Evolutionary conservation across 2,329 filamentous ascomycete genomes (phyloP).

Genomic region (Zasmidium angulare): DNA sequence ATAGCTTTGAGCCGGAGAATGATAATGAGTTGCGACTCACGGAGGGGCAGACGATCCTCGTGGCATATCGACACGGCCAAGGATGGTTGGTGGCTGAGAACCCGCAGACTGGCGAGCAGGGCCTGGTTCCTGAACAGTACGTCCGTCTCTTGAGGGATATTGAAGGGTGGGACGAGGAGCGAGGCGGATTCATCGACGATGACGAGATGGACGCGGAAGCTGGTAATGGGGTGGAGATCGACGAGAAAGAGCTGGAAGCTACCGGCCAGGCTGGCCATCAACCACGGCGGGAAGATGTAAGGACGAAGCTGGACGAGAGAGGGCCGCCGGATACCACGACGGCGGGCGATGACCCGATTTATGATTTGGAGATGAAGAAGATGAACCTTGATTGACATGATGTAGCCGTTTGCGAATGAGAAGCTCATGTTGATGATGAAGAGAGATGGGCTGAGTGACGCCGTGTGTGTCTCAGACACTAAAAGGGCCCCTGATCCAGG

Average conservation of each 20-base stretch:
- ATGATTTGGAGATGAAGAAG: background rate
- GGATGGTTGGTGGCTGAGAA: conserved; percentile 98
- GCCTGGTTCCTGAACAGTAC: conserved; percentile 93
- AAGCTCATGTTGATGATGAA: background rate
- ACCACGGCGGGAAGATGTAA: background rate
- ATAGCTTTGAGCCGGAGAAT: conserved; percentile 92
- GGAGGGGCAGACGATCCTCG: conserved; percentile 94
- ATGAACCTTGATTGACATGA: background rate
- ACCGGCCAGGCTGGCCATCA: background rate
- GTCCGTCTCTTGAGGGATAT: conserved; percentile 90
- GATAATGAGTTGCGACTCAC: conserved; percentile 91
- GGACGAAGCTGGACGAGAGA: background rate
- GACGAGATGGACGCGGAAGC: conserved; percentile 8
- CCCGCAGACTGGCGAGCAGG: conserved; percentile 88
- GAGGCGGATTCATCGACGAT: conserved; percentile 68
- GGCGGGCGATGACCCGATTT: background rate
- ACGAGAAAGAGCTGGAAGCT: conserved; percentile 17
- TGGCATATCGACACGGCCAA: conserved; percentile 93
- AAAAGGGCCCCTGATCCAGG: too few relatives aligned
- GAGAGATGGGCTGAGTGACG: background rate
- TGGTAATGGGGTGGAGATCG: conserved; percentile 4
- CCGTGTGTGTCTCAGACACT: too few relatives aligned
- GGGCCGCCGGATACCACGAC: background rate
- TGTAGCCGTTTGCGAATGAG: background rate
- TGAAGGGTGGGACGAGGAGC: conserved; percentile 77